Percentiles rank a stretch among this genome's conserved stretches.
Conservation (phyloP, 2,329 filamentous ascomycete species). For the Dothideomycetes sp. region DNA sequence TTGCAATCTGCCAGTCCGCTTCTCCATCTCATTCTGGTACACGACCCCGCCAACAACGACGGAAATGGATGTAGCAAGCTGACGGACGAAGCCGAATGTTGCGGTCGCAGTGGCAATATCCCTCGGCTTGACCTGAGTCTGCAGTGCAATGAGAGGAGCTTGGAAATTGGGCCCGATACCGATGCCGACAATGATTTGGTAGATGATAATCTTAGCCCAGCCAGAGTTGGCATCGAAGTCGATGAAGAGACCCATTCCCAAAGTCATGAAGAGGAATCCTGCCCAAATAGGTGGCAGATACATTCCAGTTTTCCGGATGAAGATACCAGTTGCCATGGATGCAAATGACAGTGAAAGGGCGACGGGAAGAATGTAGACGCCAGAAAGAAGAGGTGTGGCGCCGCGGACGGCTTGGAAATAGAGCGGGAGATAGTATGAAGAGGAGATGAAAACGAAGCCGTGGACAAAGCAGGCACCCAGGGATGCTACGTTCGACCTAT, state of each 20-base stretch:
- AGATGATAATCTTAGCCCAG: slow-evolving; percentile 32
- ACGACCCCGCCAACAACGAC: slow-evolving; percentile 63
- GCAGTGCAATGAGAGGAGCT: slow-evolving; percentile 53
- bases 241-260: slow-evolving; percentile 28
- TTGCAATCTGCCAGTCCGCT: slow-evolving; percentile 38
- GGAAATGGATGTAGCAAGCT: slow-evolving; percentile 54
- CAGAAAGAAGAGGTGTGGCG: slow-evolving; percentile 57
- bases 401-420: slow-evolving; percentile 73
- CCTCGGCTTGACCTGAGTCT: slow-evolving; percentile 45
- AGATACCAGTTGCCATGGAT: slow-evolving; percentile 23
- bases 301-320: slow-evolving; percentile 34
- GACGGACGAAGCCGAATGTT: slow-evolving; percentile 54
- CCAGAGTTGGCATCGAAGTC: slow-evolving; percentile 21
- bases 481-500: slow-evolving; percentile 53
- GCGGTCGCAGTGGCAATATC: slow-evolving; percentile 56
- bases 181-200: slow-evolving; percentile 52
- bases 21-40: slow-evolving; percentile 62
- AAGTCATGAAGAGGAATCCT: slow-evolving; percentile 25
- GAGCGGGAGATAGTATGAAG: slow-evolving; percentile 69
- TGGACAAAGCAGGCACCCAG: slow-evolving; percentile 61
- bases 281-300: slow-evolving; percentile 44
- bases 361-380: slow-evolving; percentile 43
- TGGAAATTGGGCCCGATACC: slow-evolving; percentile 60
- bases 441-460: slow-evolving; percentile 65
- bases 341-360: slow-evolving; percentile 22